These are phyloP conservation scores for Malania oleifera DNA, from an alignment of 164 flowering plant species.

Conservation along the genomic window DNA sequence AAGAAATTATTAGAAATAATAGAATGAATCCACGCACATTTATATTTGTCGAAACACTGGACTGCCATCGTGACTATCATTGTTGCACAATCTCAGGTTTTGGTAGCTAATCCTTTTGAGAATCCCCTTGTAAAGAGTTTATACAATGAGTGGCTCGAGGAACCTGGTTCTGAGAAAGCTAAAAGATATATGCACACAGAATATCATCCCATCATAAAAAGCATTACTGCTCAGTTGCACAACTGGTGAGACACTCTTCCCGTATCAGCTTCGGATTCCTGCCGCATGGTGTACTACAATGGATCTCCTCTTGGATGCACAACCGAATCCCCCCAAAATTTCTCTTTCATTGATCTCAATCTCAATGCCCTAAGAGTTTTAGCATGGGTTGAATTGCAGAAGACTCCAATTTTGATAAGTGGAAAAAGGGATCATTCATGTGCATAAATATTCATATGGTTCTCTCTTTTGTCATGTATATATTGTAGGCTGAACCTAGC, in stretches of 20 bases:
- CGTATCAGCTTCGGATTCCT: background rate
- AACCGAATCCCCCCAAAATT: background rate
- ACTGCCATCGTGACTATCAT: too few relatives aligned
- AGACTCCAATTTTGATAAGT: conserved; percentile 26
- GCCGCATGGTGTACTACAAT: background rate
- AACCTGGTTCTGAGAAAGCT: conserved; percentile 84
- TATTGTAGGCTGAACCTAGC: background rate
- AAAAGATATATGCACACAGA: conserved; percentile 64
- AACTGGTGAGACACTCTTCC: conserved; percentile 58
- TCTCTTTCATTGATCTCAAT: background rate
- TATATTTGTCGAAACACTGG: too few relatives aligned
- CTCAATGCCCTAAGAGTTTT: background rate
- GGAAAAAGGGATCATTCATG: background rate
- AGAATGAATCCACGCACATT: too few relatives aligned
- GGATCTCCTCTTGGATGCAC: background rate
- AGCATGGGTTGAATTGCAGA: background rate
- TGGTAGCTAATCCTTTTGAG: conserved; percentile 62
- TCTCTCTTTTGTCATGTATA: background rate
- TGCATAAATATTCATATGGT: background rate
- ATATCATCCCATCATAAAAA: conserved; percentile 78
- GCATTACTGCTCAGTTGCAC: conserved; percentile 64
- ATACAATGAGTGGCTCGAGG: conserved; percentile 81
- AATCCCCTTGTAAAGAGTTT: conserved; percentile 61
- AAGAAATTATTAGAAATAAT: too few relatives aligned
- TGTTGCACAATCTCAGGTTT: conserved; percentile 45